Evolutionary conservation across 441 rosid species (phyloP), one percentile per base, ranked within the genome.

Genomic region (Daphne laureola): DNA sequence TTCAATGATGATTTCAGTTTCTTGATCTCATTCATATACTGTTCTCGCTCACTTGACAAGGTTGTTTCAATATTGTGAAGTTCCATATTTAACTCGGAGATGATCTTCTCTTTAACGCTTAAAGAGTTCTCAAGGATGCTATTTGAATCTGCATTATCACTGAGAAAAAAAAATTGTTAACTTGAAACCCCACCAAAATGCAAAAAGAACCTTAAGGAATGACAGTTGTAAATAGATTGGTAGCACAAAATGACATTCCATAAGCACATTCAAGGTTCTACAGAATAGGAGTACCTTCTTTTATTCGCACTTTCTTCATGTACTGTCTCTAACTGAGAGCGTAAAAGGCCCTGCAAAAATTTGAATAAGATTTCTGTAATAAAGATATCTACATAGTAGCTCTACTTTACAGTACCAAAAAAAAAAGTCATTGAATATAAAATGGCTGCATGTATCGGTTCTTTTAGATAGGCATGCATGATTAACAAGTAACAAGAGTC

Each of bases 51-150:
- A 80, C 68, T 62, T 15, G 94, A 76, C 67, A 90, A 74, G 55
- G 88, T 71, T 59, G 80, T 81, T 76, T 90, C 99, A 66, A 90
- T 74, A 62, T 75, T 81, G 78, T 88, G 96, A 64, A 94, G 90
- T 68, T 94, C 99, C 82, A 73, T 77, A 62, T 90, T 94, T 64
- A 94, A 83, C 73, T 94, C 96, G 8, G 98, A 87, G 49, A 94
- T 86, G 58, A 94, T 75, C 81, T 88, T 94, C 74, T 94, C 99
- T 74, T 94, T 90, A 71, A 96, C 84, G 59, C 42, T 90, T 71
- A 90, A 67, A 57, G 93, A 87, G 68, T 81, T 94, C 75, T 94
- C 99, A 59, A 90, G 94, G 65, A 78, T 72, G 68, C 69, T 80
- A 62, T 79, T 84, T 56, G 98, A 84, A 75, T 94, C 96, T 59